Conservation (phyloP, 345 rosid species). For the Hibiscus tridactylites region DNA sequence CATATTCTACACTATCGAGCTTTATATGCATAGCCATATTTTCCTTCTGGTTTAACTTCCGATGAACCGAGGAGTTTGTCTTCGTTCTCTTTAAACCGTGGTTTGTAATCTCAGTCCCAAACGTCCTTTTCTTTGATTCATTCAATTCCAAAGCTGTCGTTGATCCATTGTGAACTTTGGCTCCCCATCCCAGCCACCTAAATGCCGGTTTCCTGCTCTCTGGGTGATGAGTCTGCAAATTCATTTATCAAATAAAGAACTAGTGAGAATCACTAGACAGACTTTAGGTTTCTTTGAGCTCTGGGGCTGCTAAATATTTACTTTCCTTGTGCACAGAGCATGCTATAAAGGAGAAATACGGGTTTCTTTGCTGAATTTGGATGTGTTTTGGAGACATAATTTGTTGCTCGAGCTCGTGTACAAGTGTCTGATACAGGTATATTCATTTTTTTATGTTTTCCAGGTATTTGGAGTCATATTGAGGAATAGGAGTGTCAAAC, state of each 20-base stretch:
- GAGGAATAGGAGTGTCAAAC: neutral
- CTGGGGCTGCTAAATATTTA: neutral
- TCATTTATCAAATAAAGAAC: slow-evolving; percentile 8
- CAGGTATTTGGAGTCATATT: neutral
- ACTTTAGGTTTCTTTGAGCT: neutral
- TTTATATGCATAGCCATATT: slow-evolving; percentile 19
- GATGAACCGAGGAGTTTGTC: slow-evolving; percentile 20
- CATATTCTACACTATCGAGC: slow-evolving; percentile 16
- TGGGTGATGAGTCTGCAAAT: slow-evolving; percentile 58
- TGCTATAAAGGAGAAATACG: neutral
- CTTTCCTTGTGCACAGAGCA: neutral
- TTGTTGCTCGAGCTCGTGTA: neutral
- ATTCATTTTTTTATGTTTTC: neutral
- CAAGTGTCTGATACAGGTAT: neutral
- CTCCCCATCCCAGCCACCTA: slow-evolving; percentile 67
- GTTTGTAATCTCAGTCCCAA: slow-evolving; percentile 63
- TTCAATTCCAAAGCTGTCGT: slow-evolving; percentile 16
- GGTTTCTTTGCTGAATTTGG: neutral
- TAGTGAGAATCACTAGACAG: neutral
- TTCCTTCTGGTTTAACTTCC: slow-evolving; percentile 21
- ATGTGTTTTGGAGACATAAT: neutral
- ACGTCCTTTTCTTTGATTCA: slow-evolving; percentile 47
- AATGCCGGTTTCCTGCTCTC: slow-evolving; percentile 66
- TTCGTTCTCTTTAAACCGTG: slow-evolving; percentile 34
- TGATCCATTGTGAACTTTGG: slow-evolving; percentile 17